A percentile compares a stretch with the other conserved stretches of the same genome.
Conservation (phyloP, 2,329 filamentous ascomycete species). For the Aspergillus niger region DNA sequence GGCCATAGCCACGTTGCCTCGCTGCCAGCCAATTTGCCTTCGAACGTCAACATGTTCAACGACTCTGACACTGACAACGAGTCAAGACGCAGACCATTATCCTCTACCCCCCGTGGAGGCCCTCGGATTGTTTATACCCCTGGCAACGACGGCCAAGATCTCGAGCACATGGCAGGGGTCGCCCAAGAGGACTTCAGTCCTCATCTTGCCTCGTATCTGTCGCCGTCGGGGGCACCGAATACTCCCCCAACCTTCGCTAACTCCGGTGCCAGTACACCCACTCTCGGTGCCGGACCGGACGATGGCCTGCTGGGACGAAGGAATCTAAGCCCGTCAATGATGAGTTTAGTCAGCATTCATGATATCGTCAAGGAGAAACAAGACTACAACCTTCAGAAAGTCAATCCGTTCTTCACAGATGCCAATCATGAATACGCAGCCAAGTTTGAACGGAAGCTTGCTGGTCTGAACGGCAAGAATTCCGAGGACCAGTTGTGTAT, state of each 20-base stretch:
- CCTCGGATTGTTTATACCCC: neutral
- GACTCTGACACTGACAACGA: constrained; percentile 1
- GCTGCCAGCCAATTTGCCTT: neutral
- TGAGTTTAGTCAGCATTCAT: constrained; percentile 42
- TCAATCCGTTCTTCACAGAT: constrained; percentile 68
- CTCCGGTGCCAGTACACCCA: constrained; percentile 1
- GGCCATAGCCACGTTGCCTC: constrained; percentile 1
- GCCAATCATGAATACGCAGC: constrained; percentile 61
- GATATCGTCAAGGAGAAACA: constrained; percentile 61
- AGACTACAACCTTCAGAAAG: constrained; percentile 63
- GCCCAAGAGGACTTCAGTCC: neutral
- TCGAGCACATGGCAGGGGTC: neutral
- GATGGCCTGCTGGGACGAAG: constrained; percentile 1
- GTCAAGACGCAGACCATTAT: neutral
- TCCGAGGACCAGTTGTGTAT: constrained; percentile 63
- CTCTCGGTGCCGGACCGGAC: neutral
- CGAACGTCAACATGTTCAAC: neutral
- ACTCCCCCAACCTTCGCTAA: neutral
- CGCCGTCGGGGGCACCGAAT: neutral
- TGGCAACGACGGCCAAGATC: neutral
- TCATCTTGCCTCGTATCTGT: neutral
- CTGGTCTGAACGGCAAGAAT: constrained; percentile 57
- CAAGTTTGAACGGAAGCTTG: constrained; percentile 59
- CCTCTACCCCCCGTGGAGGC: neutral
- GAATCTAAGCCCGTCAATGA: neutral